phyloP scores from a whole-genome alignment of 2,329 filamentous ascomycete genomes.

The Exophiala sp. region DNA sequence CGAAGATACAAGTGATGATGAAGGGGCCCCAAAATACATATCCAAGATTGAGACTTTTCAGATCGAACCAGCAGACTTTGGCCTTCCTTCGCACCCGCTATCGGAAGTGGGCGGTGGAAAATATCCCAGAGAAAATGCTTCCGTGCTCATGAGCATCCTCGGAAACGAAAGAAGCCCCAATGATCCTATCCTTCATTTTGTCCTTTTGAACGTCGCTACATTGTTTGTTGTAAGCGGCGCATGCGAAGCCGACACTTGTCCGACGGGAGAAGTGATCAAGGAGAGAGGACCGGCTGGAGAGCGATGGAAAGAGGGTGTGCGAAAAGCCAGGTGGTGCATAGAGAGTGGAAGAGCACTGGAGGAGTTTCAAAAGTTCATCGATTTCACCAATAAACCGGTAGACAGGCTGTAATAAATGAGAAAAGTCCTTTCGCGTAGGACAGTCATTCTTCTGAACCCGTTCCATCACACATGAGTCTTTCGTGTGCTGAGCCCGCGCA shows the following conservation, averaged over 20 bases:
- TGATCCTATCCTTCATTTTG: slow-evolving; percentile 86
- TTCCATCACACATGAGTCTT: too few relatives aligned
- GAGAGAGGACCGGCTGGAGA: slow-evolving; percentile 82
- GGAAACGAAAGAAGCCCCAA: slow-evolving; percentile 68
- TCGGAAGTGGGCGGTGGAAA: slow-evolving; percentile 78
- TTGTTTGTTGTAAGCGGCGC: slow-evolving; percentile 81
- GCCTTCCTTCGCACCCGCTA: slow-evolving; percentile 70
- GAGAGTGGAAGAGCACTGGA: slow-evolving; percentile 80
- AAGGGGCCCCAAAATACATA: slow-evolving; percentile 37
- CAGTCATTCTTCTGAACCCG: background rate
- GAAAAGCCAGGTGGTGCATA: slow-evolving; percentile 82
- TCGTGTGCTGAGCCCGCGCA: too few relatives aligned
- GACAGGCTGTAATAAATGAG: background rate
- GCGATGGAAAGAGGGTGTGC: slow-evolving; percentile 91
- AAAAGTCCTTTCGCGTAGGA: too few relatives aligned
- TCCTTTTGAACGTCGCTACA: slow-evolving; percentile 88
- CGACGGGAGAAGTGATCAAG: slow-evolving; percentile 74
- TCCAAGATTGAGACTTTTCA: slow-evolving; percentile 71
- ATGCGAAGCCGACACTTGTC: slow-evolving; percentile 78
- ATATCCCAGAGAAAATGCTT: slow-evolving; percentile 80
- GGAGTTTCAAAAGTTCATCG: slow-evolving; percentile 79
- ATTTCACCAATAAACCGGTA: slow-evolving; percentile 62
- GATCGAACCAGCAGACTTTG: slow-evolving; percentile 81
- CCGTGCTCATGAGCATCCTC: slow-evolving; percentile 74
- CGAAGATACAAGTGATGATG: slow-evolving; percentile 44